These are phyloP conservation scores for Knufia fluminis DNA, from an alignment of 2,329 filamentous ascomycete species.

Conservation along the genomic window DNA sequence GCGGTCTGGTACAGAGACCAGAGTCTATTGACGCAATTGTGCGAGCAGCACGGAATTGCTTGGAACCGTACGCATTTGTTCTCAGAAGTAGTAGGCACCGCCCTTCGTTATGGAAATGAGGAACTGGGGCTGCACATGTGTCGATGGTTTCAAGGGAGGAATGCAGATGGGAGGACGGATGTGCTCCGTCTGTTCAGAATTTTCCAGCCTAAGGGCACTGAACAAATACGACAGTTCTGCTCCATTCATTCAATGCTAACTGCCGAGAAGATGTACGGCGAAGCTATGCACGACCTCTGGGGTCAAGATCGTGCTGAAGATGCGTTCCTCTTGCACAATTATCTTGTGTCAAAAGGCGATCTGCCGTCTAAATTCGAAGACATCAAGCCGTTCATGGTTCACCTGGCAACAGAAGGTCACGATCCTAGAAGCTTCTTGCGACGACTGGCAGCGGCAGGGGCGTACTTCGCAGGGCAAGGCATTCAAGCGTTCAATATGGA, in stretches of 20 bases:
- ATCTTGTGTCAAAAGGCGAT: constrained; percentile 34
- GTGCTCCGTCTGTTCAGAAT: constrained; percentile 13
- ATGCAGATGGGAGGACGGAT: constrained; percentile 15
- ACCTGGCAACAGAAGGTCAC: neutral
- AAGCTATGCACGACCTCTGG: constrained; percentile 36
- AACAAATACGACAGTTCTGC: neutral
- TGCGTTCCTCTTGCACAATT: constrained; percentile 40
- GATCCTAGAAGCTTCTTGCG: neutral
- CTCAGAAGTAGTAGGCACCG: constrained; percentile 34
- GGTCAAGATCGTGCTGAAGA: constrained; percentile 29
- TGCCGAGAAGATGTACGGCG: constrained; percentile 27
- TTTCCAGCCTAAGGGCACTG: neutral
- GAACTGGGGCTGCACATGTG: constrained; percentile 18
- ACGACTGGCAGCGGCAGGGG: neutral
- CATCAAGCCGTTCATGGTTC: constrained; percentile 25
- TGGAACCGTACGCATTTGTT: constrained; percentile 34
- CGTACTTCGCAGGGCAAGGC: neutral
- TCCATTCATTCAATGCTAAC: neutral
- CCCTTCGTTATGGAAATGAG: constrained; percentile 25
- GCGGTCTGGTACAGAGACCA: constrained; percentile 11
- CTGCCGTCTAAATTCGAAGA: constrained; percentile 29
- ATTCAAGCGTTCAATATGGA: neutral
- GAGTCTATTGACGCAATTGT: constrained; percentile 14
- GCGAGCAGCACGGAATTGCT: constrained; percentile 11
- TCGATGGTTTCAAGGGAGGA: constrained; percentile 10